Evolutionary conservation across 2,329 filamentous ascomycete species (phyloP).

Genomic region (Madurella fahalii): DNA sequence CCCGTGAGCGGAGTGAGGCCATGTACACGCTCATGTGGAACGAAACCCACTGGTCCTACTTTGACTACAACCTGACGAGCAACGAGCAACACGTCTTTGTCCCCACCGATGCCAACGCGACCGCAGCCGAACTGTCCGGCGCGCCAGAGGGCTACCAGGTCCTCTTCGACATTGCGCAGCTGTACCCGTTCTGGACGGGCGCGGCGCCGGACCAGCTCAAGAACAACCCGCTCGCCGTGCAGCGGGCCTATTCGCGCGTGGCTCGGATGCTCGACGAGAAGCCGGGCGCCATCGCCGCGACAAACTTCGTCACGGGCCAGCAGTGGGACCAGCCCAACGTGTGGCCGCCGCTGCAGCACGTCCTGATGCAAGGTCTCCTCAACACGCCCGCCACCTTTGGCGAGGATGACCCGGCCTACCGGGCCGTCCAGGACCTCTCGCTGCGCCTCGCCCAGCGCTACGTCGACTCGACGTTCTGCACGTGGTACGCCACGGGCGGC

Average conservation of each 20-base stretch:
- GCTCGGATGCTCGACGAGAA: constrained; percentile 47
- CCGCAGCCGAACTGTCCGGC: constrained; percentile 37
- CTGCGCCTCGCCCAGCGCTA: constrained; percentile 61
- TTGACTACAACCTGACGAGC: constrained; percentile 65
- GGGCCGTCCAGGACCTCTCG: constrained; percentile 51
- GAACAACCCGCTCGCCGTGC: constrained; percentile 55
- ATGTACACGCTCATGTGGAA: constrained; percentile 65
- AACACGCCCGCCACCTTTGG: constrained; percentile 56
- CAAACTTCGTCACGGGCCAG: constrained; percentile 57
- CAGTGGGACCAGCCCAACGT: constrained; percentile 70
- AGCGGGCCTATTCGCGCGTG: constrained; percentile 51
- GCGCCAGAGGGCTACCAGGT: constrained; percentile 55
- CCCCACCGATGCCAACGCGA: constrained; percentile 44
- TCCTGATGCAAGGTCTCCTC: constrained; percentile 58
- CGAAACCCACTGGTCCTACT: constrained; percentile 57
- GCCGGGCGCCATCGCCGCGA: constrained; percentile 57
- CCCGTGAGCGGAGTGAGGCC: constrained; percentile 52
- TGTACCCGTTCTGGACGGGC: constrained; percentile 67
- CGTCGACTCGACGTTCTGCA: constrained; percentile 64
- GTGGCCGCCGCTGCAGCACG: constrained; percentile 64
- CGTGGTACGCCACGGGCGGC: constrained; percentile 64
- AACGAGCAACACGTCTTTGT: constrained; percentile 52
- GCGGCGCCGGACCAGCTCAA: constrained; percentile 55
- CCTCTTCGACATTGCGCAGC: constrained; percentile 55
- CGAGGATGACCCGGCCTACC: constrained; percentile 49